Conservation (phyloP, 495 filamentous ascomycete species). For the Tuber borchii region DNA sequence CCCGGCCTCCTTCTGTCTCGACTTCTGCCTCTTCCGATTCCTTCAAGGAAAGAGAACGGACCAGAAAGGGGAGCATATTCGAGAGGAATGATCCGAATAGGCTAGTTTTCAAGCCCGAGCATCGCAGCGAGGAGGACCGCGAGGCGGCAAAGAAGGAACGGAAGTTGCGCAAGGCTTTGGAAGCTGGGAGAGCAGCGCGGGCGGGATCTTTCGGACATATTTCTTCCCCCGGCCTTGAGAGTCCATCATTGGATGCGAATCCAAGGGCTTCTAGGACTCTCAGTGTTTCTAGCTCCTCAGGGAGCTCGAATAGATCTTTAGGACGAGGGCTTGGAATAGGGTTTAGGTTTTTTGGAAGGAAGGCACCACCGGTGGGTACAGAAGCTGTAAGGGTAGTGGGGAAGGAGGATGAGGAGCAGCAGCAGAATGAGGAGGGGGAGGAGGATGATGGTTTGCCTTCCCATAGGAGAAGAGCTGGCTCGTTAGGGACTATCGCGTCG, state of each 20-base stretch:
- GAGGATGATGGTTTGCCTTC: background rate
- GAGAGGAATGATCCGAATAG: constrained; percentile 31
- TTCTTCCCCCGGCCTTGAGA: background rate
- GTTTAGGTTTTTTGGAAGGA: constrained; percentile 4
- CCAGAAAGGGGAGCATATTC: constrained; percentile 35
- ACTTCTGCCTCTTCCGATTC: constrained; percentile 7
- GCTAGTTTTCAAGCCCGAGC: constrained; percentile 28
- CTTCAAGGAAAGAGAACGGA: constrained; percentile 2
- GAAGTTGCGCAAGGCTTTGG: constrained; percentile 18
- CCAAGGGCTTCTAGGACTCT: background rate
- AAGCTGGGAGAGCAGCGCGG: constrained; percentile 15
- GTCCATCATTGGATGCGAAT: background rate
- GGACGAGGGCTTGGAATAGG: background rate
- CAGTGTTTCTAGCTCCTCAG: background rate
- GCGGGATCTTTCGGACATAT: background rate
- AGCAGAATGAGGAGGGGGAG: background rate
- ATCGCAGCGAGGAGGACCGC: constrained; percentile 23
- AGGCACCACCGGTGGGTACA: background rate
- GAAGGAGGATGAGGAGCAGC: background rate
- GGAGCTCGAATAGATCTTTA: background rate
- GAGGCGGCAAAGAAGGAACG: constrained; percentile 10
- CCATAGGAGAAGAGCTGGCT: background rate
- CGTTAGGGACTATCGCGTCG: background rate
- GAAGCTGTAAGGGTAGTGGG: background rate
- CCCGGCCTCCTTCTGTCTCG: constrained; percentile 8